Evolutionary conservation across 148 eudicot genomes (phyloP).

Genomic region (Vaccinium vitisidaea): DNA sequence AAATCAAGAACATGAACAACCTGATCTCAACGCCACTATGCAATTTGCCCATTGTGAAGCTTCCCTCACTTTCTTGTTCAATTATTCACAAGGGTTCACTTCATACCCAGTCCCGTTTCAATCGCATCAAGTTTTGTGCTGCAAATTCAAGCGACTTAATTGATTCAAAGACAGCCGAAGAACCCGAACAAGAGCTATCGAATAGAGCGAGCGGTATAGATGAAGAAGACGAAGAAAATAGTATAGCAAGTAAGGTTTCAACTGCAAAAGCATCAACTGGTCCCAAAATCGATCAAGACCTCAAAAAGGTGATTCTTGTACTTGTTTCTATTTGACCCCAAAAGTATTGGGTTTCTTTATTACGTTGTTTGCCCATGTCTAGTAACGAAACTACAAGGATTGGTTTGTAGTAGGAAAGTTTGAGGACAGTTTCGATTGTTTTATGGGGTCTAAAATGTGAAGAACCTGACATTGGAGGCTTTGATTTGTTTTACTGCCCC

Average conservation of each 20-base stretch:
- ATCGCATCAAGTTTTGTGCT: not conserved
- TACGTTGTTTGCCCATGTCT: not conserved
- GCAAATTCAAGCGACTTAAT: constrained; percentile 11
- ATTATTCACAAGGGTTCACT: not conserved
- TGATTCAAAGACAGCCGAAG: constrained; percentile 2
- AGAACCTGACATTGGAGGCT: not conserved
- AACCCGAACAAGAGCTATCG: constrained; percentile 3
- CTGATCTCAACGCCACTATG: not conserved
- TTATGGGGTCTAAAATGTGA: not conserved
- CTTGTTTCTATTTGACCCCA: too few species aligned
- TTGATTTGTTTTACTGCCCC: not conserved
- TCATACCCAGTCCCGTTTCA: not conserved
- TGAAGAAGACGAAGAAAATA: constrained; percentile 8
- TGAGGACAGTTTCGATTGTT: not conserved
- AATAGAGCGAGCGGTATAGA: not conserved
- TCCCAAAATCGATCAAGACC: constrained; percentile 52
- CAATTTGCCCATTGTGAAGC: not conserved
- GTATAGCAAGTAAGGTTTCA: not conserved
- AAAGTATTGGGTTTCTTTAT: not conserved
- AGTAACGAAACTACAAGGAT: not conserved
- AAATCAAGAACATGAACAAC: not conserved
- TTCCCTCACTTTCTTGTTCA: not conserved
- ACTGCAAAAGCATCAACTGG: not conserved
- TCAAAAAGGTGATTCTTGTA: constrained; percentile 54
- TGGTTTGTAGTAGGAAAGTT: not conserved